These are phyloP conservation scores for Anisodus tanguticus DNA, from an alignment of 257 asterid genomes.

Conservation along the genomic window DNA sequence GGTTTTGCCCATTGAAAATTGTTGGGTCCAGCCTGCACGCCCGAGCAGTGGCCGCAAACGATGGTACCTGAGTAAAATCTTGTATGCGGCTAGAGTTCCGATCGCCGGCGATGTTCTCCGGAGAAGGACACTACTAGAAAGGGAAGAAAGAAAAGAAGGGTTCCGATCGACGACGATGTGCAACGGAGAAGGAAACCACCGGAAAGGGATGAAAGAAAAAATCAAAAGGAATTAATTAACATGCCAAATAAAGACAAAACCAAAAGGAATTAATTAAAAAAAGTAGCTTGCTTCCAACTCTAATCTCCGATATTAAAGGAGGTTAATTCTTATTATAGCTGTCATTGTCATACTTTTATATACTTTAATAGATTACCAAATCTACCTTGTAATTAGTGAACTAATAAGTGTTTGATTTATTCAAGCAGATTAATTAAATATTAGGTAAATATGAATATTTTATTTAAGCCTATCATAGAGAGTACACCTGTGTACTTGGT, in stretches of 20 bases:
- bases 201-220: too few species aligned
- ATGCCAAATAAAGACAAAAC: conserved; percentile 18
- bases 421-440: not conserved
- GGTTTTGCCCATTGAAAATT: too few species aligned
- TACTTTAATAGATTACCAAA: conserved; percentile 24
- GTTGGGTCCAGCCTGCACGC: too few species aligned
- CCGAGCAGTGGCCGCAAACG: too few species aligned
- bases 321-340: conserved; percentile 5
- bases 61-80: too few species aligned
- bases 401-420: not conserved
- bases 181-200: too few species aligned
- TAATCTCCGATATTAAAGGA: conserved; percentile 26
- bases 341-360: conserved; percentile 3
- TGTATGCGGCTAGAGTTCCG: too few species aligned
- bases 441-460: not conserved
- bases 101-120: too few species aligned
- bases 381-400: not conserved
- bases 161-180: too few species aligned
- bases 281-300: conserved; percentile 10
- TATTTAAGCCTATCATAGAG: not conserved
- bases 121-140: too few species aligned
- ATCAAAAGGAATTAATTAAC: too few species aligned
- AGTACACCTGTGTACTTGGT: conserved; percentile 19
- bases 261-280: not conserved
- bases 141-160: too few species aligned